A percentile compares a stretch with the other conserved stretches of the same genome.
These are phyloP conservation scores for Curvularia sp. DNA, from an alignment of 2,329 filamentous ascomycete genomes.

Conservation along the genomic window DNA sequence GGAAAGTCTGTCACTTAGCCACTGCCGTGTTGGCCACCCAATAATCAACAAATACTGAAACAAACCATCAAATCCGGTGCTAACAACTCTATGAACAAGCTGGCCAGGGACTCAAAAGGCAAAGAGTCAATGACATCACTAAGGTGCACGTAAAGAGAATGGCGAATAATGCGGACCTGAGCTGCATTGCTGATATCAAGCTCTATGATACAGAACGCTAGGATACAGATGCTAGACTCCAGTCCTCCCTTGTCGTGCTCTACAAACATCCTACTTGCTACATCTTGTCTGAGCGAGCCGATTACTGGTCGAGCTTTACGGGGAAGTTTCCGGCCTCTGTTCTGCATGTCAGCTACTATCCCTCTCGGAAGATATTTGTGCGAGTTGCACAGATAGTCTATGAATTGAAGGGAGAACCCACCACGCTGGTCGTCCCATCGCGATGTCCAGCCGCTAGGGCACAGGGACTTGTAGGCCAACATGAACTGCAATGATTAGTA, in stretches of 20 bases:
- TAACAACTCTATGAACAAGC: background rate
- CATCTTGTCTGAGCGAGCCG: conserved; percentile 20
- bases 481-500: conserved; percentile 72
- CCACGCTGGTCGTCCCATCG: conserved; percentile 98
- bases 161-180: conserved; percentile 27
- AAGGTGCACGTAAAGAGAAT: background rate
- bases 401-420: conserved; percentile 56
- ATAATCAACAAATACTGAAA: background rate
- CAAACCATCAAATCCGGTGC: background rate
- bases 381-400: background rate
- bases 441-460: conserved; percentile 91
- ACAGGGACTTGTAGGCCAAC: conserved; percentile 95
- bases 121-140: conserved; percentile 15
- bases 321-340: conserved; percentile 48
- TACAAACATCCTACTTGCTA: conserved; percentile 28
- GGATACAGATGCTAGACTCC: conserved; percentile 32
- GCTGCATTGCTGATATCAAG: conserved; percentile 40
- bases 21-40: background rate
- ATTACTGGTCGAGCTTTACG: conserved; percentile 49
- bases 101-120: background rate
- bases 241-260: conserved; percentile 27
- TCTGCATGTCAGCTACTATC: conserved; percentile 11
- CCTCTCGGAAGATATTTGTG: background rate
- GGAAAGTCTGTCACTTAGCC: background rate
- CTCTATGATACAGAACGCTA: conserved; percentile 42